Base-by-base conservation (phyloP, 2,329 filamentous ascomycete species). In the Penicillium rolfsii region DNA sequence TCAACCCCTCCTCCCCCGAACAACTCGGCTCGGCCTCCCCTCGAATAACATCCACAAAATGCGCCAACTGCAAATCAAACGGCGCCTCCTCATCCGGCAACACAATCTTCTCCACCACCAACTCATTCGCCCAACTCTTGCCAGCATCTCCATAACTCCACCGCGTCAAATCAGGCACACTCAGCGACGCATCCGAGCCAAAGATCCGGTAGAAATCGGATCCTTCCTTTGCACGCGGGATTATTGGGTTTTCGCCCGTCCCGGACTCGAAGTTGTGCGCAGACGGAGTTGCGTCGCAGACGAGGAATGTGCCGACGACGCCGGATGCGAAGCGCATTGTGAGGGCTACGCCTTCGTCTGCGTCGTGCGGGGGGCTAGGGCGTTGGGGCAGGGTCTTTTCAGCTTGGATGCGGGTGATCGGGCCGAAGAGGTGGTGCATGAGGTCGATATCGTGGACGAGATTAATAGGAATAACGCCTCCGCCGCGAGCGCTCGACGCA, bases 361-460 rank as follows among this genome's bases (percentile, higher is more conserved):
- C 84, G 2, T 78, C 75, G 57, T 82, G 80, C 0, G 64, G 61
- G 0, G 67, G 66, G 3, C 61, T 62, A 0, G 74, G 73, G 0
- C 85, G 76, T 36, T 80, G 79, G 0, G 81, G 78, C 0, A 69
- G 52, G 0, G 77, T 81, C 53, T 76, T 73, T 64, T 87, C 82
- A 0, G 83, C 84, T 36, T 82, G 80, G 0, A 87, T 81, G 0
- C 81, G 75, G 0, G 70, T 68, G 28, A 88, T 83, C 0, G 83
- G 80, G 0, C 84, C 84, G 28, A 87, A 79, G 1, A 87, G 73
- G 69, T 83, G 81, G 50, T 87, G 84, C 19, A 88, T 73, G 0
- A 86, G 73, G 61, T 87, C 85, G 41, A 87, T 74, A 53, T 88
- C 85, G 66, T 88, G 85, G n/a, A 87, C 80, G 46, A 87, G 73